These are phyloP conservation scores for Dioszegia hungarica DNA, from an alignment of 768 basidiomycete species.

Conservation along the genomic window DNA sequence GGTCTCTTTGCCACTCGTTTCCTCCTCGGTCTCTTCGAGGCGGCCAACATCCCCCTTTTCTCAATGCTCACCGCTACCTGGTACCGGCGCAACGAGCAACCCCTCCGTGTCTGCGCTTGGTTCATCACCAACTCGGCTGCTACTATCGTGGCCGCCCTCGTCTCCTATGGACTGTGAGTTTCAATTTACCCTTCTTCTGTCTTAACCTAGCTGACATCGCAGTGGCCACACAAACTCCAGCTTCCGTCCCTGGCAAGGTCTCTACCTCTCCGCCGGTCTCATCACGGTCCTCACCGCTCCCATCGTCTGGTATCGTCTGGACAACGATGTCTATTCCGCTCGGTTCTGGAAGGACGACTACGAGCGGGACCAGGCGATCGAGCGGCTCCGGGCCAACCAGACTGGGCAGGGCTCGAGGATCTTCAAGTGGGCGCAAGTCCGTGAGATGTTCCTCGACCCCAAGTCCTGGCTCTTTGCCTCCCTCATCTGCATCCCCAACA, in stretches of 20 bases:
- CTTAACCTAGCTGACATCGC: no score
- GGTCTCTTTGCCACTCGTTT: slow-evolving; percentile 32
- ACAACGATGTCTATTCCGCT: slow-evolving; percentile 17
- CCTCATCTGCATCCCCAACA: slow-evolving; percentile 12
- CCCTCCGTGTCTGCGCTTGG: slow-evolving; percentile 20
- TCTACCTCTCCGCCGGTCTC: slow-evolving; percentile 31
- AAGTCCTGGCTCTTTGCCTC: slow-evolving; percentile 24
- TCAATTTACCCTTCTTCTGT: no score
- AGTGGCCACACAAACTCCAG: no score
- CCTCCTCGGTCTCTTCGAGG: slow-evolving; percentile 44
- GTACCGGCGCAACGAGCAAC: slow-evolving; percentile 25
- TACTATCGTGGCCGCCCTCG: slow-evolving; percentile 25
- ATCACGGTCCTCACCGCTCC: slow-evolving; percentile 29
- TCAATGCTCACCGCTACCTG: slow-evolving; percentile 20
- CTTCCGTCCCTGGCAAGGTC: slow-evolving; percentile 32
- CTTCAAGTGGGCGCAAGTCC: slow-evolving; percentile 27
- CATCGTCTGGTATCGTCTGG: slow-evolving; percentile 22
- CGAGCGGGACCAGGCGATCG: slow-evolving; percentile 22
- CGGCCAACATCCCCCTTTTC: slow-evolving; percentile 26
- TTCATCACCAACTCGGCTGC: slow-evolving; percentile 32
- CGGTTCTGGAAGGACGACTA: slow-evolving; percentile 26
- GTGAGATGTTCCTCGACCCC: slow-evolving; percentile 27
- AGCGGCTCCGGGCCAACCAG: slow-evolving; percentile 30
- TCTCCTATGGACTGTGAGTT: no score
- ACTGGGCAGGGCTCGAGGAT: slow-evolving; percentile 22